Conservation (phyloP, 169 alveolate species). For the Ichthyophthirius multifiliis region DNA sequence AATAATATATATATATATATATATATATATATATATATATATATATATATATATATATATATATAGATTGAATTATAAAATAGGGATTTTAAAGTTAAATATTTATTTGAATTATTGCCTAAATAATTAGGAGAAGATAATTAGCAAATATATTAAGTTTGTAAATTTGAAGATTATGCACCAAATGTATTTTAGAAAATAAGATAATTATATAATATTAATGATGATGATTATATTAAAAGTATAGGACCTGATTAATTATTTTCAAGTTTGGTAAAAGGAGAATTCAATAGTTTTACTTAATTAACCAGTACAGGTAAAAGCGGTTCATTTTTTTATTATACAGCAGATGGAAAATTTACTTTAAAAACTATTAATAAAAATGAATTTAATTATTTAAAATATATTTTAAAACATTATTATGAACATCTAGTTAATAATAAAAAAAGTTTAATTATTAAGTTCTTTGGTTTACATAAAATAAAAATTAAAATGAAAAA, state of each 20-base stretch:
- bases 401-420: constrained; percentile 58
- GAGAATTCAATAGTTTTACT: constrained; percentile 72
- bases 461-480: constrained; percentile 82
- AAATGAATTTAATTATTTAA: constrained; percentile 74
- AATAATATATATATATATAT: too few relatives aligned
- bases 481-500: constrained; percentile 57
- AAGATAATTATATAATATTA: constrained; percentile 66
- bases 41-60: too few relatives aligned
- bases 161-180: constrained; percentile 76
- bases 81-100: constrained; percentile 41
- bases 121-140: constrained; percentile 26
- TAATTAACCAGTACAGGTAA: constrained; percentile 83
- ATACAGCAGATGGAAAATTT: constrained; percentile 82
- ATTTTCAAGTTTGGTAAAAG: constrained; percentile 71
- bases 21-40: too few relatives aligned
- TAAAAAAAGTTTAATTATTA: constrained; percentile 57
- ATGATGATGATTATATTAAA: constrained; percentile 66
- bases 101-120: constrained; percentile 36
- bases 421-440: constrained; percentile 56
- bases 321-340: constrained; percentile 85
- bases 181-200: constrained; percentile 59
- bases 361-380: constrained; percentile 78
- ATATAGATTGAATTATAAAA: too few relatives aligned
- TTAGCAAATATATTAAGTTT: constrained; percentile 41
- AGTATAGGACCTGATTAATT: constrained; percentile 84